Percentiles rank a stretch among this genome's conserved stretches.
Evolutionary conservation across 2,329 filamentous ascomycete species (phyloP).

Genomic region (Ampelomyces quisqualis): DNA sequence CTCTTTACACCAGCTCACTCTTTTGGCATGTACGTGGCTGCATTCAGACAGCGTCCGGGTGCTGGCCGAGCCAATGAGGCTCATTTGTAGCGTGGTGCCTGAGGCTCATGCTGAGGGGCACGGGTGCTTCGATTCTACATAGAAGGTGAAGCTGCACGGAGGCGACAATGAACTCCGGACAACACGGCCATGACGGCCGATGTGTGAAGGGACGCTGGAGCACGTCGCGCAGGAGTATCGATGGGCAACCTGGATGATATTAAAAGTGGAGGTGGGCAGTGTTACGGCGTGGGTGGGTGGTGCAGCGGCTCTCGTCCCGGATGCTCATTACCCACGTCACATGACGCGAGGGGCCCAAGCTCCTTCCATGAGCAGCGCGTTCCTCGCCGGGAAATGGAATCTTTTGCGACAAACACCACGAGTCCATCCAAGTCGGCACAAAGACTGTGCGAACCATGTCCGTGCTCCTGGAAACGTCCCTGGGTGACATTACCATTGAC

Average conservation of each 20-base stretch:
- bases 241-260: background rate
- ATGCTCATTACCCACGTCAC: too few relatives aligned
- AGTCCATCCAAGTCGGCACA: too few relatives aligned
- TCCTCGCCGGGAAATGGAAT: constrained; percentile 4
- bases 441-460: constrained; percentile 63
- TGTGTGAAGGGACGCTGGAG: constrained; percentile 4
- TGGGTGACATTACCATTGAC: constrained; percentile 93
- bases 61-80: background rate
- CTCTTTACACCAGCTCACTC: constrained; percentile 5
- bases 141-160: background rate
- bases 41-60: background rate
- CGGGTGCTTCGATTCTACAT: too few relatives aligned
- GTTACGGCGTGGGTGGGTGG: too few relatives aligned
- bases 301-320: too few relatives aligned
- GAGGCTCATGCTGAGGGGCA: too few relatives aligned
- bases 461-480: constrained; percentile 87
- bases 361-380: background rate
- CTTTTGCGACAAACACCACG: constrained; percentile 25
- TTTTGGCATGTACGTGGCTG: background rate
- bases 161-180: background rate
- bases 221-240: constrained; percentile 23
- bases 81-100: background rate
- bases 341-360: background rate
- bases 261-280: background rate
- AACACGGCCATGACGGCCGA: background rate